Percentiles rank a stretch among this genome's conserved stretches.
These are phyloP conservation scores for Colletotrichum orbiculare DNA, from an alignment of 2,329 filamentous ascomycete genomes.

Conservation along the genomic window DNA sequence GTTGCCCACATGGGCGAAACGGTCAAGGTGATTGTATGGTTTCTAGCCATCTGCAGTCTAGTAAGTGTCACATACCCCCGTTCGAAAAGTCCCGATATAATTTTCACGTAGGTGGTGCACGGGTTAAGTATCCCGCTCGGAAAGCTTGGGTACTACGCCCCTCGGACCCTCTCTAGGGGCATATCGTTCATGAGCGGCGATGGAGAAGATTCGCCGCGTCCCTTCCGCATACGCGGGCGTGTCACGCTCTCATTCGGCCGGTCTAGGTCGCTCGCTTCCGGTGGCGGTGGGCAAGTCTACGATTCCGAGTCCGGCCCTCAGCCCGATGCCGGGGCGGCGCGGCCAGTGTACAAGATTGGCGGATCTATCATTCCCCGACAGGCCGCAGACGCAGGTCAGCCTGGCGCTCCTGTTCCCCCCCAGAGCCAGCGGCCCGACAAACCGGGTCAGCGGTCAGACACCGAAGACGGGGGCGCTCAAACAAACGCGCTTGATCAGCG, in stretches of 20 bases:
- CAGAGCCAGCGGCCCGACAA: slow-evolving; percentile 12
- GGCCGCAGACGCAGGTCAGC: background rate
- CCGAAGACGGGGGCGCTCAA: slow-evolving; percentile 4
- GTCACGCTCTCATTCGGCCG: slow-evolving; percentile 40
- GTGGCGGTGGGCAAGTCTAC: background rate
- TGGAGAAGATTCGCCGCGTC: slow-evolving; percentile 34
- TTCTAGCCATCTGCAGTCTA: slow-evolving; percentile 84
- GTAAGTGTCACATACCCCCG: slow-evolving; percentile 60
- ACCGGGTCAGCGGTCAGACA: slow-evolving; percentile 5
- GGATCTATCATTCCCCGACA: slow-evolving; percentile 49
- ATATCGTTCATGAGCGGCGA: slow-evolving; percentile 38
- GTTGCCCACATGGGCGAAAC: slow-evolving; percentile 73
- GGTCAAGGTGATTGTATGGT: slow-evolving; percentile 84
- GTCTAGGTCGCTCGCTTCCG: slow-evolving; percentile 22
- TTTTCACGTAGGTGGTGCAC: slow-evolving; percentile 71
- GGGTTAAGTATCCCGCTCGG: slow-evolving; percentile 84
- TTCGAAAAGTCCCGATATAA: slow-evolving; percentile 26
- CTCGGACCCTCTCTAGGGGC: slow-evolving; percentile 64
- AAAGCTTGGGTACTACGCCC: slow-evolving; percentile 72
- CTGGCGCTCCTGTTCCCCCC: slow-evolving; percentile 4
- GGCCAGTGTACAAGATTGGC: slow-evolving; percentile 53
- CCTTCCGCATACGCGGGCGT: slow-evolving; percentile 46
- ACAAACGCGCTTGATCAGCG: slow-evolving; percentile 39
- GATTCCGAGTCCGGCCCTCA: slow-evolving; percentile 24
- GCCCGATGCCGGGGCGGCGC: slow-evolving; percentile 13